Conservation (phyloP, 2,329 filamentous ascomycete genomes). For the Colletotrichum coccodes region DNA sequence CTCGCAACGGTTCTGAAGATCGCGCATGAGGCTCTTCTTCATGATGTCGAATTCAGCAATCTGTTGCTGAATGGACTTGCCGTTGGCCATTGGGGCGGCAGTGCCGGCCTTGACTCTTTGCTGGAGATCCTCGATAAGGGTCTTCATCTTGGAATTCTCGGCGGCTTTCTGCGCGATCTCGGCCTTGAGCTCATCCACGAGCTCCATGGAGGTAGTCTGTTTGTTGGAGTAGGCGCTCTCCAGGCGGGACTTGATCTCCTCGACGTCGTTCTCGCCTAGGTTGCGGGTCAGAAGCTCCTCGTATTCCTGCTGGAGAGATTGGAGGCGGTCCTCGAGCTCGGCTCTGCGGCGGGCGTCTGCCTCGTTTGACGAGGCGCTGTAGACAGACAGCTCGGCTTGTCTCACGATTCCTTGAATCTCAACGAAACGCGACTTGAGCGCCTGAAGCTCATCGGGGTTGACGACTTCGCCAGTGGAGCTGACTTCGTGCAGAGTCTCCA, state of each 20-base stretch:
- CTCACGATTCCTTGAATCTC: slow-evolving; percentile 93
- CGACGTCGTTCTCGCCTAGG: slow-evolving; percentile 80
- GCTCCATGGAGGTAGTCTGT: slow-evolving; percentile 77
- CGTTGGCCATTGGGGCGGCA: slow-evolving; percentile 73
- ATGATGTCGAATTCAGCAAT: slow-evolving; percentile 99
- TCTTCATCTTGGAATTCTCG: slow-evolving; percentile 84
- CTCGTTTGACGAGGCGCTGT: slow-evolving; percentile 73
- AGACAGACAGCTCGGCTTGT: slow-evolving; percentile 89
- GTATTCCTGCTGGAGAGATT: slow-evolving; percentile 82
- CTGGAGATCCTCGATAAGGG: slow-evolving; percentile 83
- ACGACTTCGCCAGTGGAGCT: slow-evolving; percentile 82
- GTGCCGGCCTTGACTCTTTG: slow-evolving; percentile 73
- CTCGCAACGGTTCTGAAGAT: slow-evolving; percentile 97
- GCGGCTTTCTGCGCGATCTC: slow-evolving; percentile 82
- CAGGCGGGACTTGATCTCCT: slow-evolving; percentile 84
- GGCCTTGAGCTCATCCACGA: slow-evolving; percentile 80
- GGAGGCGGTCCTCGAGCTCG: slow-evolving; percentile 81
- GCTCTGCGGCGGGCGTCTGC: slow-evolving; percentile 74
- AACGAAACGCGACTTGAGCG: slow-evolving; percentile 80
- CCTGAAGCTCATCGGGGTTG: slow-evolving; percentile 81
- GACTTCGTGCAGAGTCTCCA: slow-evolving; percentile 82
- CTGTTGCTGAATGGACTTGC: slow-evolving; percentile 96
- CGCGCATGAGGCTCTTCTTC: slow-evolving; percentile 99
- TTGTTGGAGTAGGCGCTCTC: slow-evolving; percentile 81
- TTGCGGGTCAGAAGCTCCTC: slow-evolving; percentile 84